Conservation (phyloP, 805 yeast genomes). For the Kluyveromyces starmeri region DNA sequence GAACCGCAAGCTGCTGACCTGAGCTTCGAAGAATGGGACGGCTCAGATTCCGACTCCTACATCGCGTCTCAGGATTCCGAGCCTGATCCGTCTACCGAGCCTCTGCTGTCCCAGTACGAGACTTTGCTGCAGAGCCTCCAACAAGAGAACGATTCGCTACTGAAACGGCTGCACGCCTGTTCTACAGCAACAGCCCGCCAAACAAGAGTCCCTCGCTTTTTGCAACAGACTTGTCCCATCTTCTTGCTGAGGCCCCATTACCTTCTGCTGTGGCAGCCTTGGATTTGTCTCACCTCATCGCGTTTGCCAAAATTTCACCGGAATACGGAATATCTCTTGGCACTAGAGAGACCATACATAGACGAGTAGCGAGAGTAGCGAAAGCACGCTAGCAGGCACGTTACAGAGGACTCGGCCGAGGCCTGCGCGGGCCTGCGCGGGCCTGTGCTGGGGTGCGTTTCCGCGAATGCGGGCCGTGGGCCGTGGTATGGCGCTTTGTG, state of each 20-base stretch:
- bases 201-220: neutral
- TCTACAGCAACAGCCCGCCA: too few species aligned
- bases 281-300: too few species aligned
- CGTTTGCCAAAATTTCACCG: too few species aligned
- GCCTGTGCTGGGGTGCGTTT: too few species aligned
- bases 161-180: neutral
- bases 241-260: neutral
- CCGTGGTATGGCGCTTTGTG: too few species aligned
- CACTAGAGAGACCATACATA: too few species aligned
- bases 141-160: neutral
- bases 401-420: too few species aligned
- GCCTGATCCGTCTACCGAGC: neutral
- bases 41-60: neutral
- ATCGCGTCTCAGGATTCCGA: neutral
- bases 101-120: conserved; percentile 3
- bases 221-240: neutral
- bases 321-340: too few species aligned
- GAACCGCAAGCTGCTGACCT: neutral
- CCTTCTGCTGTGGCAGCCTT: conserved; percentile 3
- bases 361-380: too few species aligned
- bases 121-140: conserved; percentile 1
- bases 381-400: too few species aligned
- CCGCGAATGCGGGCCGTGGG: too few species aligned
- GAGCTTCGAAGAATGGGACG: neutral
- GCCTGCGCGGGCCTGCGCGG: too few species aligned